These are phyloP conservation scores for Pholiota adiposa DNA, from an alignment of 1,284 basidiomycete species.

Conservation along the genomic window DNA sequence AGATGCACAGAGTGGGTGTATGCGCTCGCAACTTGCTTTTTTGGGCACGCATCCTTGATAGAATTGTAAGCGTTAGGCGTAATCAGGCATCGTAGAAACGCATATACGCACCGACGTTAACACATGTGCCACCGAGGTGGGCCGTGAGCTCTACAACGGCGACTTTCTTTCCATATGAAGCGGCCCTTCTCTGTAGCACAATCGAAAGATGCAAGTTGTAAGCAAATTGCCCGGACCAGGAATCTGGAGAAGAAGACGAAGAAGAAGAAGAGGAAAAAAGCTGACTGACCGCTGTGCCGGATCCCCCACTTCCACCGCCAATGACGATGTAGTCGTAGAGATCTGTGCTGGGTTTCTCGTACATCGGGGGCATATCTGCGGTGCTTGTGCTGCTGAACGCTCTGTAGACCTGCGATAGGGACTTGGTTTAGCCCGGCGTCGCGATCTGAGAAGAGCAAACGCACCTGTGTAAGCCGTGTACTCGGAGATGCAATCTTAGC, in stretches of 20 bases:
- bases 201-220: neutral
- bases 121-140: slow-evolving; percentile 92
- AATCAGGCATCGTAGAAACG: neutral
- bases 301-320: slow-evolving; percentile 85
- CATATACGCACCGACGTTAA: slow-evolving; percentile 80
- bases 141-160: slow-evolving; percentile 85
- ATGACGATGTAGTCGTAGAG: slow-evolving; percentile 84
- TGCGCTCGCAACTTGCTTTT: slow-evolving; percentile 52
- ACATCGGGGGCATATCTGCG: slow-evolving; percentile 68
- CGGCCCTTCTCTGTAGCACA: slow-evolving; percentile 81
- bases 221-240: neutral
- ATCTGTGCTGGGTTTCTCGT: slow-evolving; percentile 58
- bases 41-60: slow-evolving; percentile 83
- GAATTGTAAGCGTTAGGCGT: neutral
- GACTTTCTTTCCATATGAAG: slow-evolving; percentile 93
- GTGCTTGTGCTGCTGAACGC: slow-evolving; percentile 42
- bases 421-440: neutral
- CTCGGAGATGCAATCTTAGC: slow-evolving; percentile 6
- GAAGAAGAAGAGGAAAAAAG: neutral
- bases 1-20: slow-evolving; percentile 9
- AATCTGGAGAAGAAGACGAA: no score
- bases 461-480: slow-evolving; percentile 18
- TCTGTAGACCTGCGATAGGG: slow-evolving; percentile 10
- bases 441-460: neutral
- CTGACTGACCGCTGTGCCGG: slow-evolving; percentile 68